Evolutionary conservation across 1,139 yeast species (phyloP).

Genomic region (Saccharomyces uvarum): DNA sequence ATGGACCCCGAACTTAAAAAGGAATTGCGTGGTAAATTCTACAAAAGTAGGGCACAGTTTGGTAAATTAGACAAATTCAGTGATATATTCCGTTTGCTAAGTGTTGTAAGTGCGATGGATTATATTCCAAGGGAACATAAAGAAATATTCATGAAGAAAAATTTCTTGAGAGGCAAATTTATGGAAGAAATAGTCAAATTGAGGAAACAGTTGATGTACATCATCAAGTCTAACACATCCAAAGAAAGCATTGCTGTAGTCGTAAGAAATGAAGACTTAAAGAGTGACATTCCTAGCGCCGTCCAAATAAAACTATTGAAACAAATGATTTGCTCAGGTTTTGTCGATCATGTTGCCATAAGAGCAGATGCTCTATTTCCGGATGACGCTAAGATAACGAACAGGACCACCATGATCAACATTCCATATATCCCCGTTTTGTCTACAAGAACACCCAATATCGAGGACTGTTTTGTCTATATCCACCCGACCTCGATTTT

Average conservation of each 20-base stretch:
- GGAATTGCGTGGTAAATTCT: conserved; percentile 42
- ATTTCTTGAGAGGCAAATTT: conserved; percentile 57
- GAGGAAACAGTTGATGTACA: conserved; percentile 66
- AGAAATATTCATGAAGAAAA: conserved; percentile 43
- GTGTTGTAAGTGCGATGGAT: conserved; percentile 86
- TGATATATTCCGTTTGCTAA: conserved; percentile 68
- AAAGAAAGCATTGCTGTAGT: conserved; percentile 52
- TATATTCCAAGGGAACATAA: conserved; percentile 50
- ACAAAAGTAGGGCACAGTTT: conserved; percentile 52
- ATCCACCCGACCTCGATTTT: conserved; percentile 73
- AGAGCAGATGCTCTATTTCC: conserved; percentile 64
- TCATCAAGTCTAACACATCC: conserved; percentile 59
- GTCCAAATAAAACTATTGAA: conserved; percentile 70
- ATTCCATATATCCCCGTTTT: conserved; percentile 71
- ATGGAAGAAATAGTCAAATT: conserved; percentile 84
- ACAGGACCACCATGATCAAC: conserved; percentile 50
- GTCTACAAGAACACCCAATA: conserved; percentile 40
- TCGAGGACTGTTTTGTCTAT: conserved; percentile 51
- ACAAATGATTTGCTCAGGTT: conserved; percentile 91
- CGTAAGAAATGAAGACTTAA: conserved; percentile 43
- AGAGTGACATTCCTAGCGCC: conserved; percentile 60
- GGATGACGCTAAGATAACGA: conserved; percentile 52
- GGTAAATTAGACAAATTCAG: conserved; percentile 60
- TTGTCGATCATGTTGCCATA: conserved; percentile 81
- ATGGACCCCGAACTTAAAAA: conserved; percentile 37